Evolutionary conservation across 306 rosid genomes (phyloP).

Genomic region (Lathyrus aphaca): DNA sequence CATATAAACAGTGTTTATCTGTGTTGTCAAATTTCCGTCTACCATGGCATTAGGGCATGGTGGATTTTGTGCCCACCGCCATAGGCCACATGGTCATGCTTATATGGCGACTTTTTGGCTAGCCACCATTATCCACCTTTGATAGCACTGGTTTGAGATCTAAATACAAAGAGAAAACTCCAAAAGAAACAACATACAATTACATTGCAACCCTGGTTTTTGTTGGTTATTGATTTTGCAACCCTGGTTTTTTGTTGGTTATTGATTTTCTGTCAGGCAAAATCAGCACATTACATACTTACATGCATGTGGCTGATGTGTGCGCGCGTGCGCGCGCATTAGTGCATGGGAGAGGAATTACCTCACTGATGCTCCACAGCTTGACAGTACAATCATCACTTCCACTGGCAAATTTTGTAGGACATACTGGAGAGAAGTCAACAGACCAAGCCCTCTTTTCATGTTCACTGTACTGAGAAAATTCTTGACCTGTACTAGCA

Average conservation of each 20-base stretch:
- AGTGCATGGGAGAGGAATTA: conserved; percentile 46
- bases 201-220: conserved; percentile 15
- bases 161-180: conserved; percentile 21
- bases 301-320: not conserved
- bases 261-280: conserved; percentile 12
- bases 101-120: not conserved
- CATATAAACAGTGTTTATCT: conserved; percentile 7
- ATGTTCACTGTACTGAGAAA: conserved; percentile 75
- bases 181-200: conserved; percentile 29
- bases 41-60: not conserved
- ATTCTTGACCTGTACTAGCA: conserved; percentile 81
- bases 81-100: not conserved
- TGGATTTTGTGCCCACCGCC: not conserved
- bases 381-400: conserved; percentile 91
- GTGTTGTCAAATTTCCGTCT: not conserved
- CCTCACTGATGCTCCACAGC: conserved; percentile 93
- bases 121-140: not conserved
- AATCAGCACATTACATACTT: conserved; percentile 32
- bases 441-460: conserved; percentile 94
- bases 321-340: not conserved
- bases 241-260: conserved; percentile 15
- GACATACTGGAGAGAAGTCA: conserved; percentile 80
- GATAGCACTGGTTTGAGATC: conserved; percentile 1
- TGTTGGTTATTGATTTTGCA: conserved; percentile 2
- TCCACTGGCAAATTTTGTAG: conserved; percentile 94